Evolutionary conservation across 345 rosid species (phyloP).

Genomic region (Gossypium anomalum): DNA sequence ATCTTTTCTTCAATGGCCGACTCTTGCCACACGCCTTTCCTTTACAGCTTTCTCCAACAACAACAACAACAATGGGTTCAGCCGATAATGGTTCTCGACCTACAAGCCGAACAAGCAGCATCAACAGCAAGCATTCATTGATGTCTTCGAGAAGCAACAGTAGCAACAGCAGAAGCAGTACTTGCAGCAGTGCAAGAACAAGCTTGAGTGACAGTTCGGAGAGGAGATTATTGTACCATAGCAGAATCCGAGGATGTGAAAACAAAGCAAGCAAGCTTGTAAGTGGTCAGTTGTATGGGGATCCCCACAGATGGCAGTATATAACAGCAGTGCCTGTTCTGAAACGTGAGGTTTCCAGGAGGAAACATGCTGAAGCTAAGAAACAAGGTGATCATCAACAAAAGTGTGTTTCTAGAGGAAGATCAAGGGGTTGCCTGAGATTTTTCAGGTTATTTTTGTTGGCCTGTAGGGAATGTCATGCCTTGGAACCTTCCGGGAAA

Average conservation of each 20-base stretch:
- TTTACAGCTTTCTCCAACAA: not conserved
- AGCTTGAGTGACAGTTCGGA: slow-evolving; percentile 40
- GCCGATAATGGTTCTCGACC: slow-evolving; percentile 10
- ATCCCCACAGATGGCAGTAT: slow-evolving; percentile 68
- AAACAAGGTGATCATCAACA: slow-evolving; percentile 11
- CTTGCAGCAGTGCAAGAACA: slow-evolving; percentile 62
- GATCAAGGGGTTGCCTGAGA: slow-evolving; percentile 37
- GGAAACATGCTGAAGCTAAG: slow-evolving; percentile 6
- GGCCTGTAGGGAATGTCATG: slow-evolving; percentile 73
- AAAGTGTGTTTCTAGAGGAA: slow-evolving; percentile 4
- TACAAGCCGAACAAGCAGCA: slow-evolving; percentile 48
- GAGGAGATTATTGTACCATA: slow-evolving; percentile 27
- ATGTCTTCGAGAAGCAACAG: slow-evolving; percentile 66
- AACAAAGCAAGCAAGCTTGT: slow-evolving; percentile 39
- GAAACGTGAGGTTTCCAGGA: slow-evolving; percentile 48
- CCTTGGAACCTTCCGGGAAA: slow-evolving; percentile 62
- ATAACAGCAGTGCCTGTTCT: slow-evolving; percentile 44
- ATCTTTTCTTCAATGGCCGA: slow-evolving; percentile 72
- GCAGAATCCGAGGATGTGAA: slow-evolving; percentile 5
- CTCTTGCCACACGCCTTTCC: slow-evolving; percentile 76
- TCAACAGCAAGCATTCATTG: slow-evolving; percentile 42
- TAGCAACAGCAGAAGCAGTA: slow-evolving; percentile 52
- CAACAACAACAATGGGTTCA: slow-evolving; percentile 9
- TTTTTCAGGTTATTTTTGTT: slow-evolving; percentile 45
- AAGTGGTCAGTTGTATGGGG: slow-evolving; percentile 48